Percentiles rank a stretch among this genome's conserved stretches.
Conservation (phyloP, 805 yeast genomes). For the Tetrapisispora phaffii region DNA sequence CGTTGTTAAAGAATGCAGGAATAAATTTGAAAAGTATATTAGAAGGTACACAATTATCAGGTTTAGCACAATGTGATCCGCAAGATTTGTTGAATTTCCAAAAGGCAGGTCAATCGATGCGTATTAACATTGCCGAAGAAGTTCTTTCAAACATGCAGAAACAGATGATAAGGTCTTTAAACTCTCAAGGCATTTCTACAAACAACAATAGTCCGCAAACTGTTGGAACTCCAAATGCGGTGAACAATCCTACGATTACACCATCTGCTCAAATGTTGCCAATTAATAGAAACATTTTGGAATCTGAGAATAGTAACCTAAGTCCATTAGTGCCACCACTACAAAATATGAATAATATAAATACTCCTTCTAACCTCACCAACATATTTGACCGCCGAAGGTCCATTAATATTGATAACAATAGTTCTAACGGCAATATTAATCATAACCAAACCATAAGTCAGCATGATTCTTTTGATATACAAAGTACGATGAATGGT, state of each 20-base stretch:
- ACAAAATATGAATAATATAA: background rate
- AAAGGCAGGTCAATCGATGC: slow-evolving; percentile 6
- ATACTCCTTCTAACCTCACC: background rate
- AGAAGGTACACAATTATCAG: background rate
- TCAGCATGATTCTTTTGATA: background rate
- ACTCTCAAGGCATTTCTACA: background rate
- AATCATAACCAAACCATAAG: background rate
- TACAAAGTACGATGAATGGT: background rate
- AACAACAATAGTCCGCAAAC: background rate
- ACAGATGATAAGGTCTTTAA: slow-evolving; percentile 7
- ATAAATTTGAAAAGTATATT: slow-evolving; percentile 6
- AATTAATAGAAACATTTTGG: slow-evolving; percentile 11
- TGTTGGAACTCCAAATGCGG: background rate
- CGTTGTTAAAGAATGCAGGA: slow-evolving; percentile 3
- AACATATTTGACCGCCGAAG: background rate
- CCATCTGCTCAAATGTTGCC: slow-evolving; percentile 21
- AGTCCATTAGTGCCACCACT: background rate
- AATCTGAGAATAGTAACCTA: background rate
- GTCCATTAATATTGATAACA: background rate
- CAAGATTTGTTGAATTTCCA: slow-evolving; percentile 20
- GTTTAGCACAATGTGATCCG: slow-evolving; percentile 7
- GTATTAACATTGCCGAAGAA: slow-evolving; percentile 22
- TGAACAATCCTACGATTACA: slow-evolving; percentile 19
- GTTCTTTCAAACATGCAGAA: slow-evolving; percentile 26
- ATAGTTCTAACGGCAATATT: background rate